Base-by-base conservation (phyloP, 2,329 filamentous ascomycete species). In the Pyricularia sp. region DNA sequence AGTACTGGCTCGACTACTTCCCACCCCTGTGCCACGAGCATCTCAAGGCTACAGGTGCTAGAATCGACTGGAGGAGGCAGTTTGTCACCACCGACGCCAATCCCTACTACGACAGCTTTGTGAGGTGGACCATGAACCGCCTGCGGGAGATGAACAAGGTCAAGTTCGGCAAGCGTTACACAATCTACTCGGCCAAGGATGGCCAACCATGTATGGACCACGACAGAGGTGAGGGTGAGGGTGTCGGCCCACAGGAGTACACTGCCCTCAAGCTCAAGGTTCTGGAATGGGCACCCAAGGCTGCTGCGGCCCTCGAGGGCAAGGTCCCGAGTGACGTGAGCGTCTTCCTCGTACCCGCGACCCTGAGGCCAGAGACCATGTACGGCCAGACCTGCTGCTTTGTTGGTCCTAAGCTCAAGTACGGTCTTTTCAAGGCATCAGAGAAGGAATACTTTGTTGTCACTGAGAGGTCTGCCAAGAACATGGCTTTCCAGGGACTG, bases 321-420 rank as follows among this genome's bases (percentile, higher is more conserved):
- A 95, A 94, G 81, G 81, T 98, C 4, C 92, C 94, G 6, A 85
- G 89, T 50, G 88, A 86, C 72, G 90, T 92, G 64, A 91, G 91
- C 71, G 90, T 97, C 69, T 98, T 90, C 82, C 91, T 98, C 75
- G 88, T 98, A 14, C 92, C 95, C 14, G 95, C 95, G 20, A 98
- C 95, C 69, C 86, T 99, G 71, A 71, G 95, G 71, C 93, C 95
- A 2, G 95, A 99, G 84, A 99, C 95, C 50, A 98, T 99, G 94
- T 99, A 98, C 77, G 96, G 96, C 59, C 95, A 98, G 80, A 96
- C 90, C 4, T 96, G 92, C 81, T 97, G 94, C 78, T 99, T 98
- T 74, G 92, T 99, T 65, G 92, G 93, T 3, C 94, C 95, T 11
- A 92, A 91, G 76, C 91, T 98, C 75, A 88, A 85, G 64, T 99